A percentile compares a stretch with the other conserved stretches of the same genome.
Evolutionary conservation across 1,139 yeast species (phyloP).

Genomic region (Magnusiomyces ingens): DNA sequence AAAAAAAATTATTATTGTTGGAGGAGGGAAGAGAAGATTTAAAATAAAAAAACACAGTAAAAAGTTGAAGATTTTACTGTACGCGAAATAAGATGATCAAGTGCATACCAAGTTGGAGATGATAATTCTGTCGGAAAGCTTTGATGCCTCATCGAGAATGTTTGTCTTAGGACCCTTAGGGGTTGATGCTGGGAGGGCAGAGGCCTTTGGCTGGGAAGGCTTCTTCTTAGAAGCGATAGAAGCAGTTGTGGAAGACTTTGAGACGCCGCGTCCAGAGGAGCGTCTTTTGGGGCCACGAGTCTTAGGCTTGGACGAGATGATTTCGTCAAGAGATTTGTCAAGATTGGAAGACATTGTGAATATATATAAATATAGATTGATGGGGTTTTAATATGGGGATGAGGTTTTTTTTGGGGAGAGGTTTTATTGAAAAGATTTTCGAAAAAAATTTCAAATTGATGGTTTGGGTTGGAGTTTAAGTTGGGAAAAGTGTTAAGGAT

Average conservation of each 20-base stretch:
- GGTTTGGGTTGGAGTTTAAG: neutral
- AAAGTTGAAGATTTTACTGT: neutral
- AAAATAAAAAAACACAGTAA: constrained; percentile 2
- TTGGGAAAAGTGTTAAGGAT: neutral
- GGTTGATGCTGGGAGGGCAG: constrained; percentile 8
- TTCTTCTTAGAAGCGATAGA: constrained; percentile 24
- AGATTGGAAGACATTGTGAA: constrained; percentile 54
- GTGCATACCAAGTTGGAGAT: constrained; percentile 34
- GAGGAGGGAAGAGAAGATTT: no score
- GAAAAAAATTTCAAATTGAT: neutral
- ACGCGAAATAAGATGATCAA: neutral
- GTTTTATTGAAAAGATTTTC: neutral
- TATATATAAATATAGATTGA: no score
- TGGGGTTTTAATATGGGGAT: no score
- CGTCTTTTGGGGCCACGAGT: constrained; percentile 17
- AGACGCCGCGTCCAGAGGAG: constrained; percentile 23
- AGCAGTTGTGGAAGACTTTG: constrained; percentile 32
- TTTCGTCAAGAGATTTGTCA: constrained; percentile 94
- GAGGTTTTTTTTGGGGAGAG: no score
- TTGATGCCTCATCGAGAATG: constrained; percentile 24
- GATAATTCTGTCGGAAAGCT: constrained; percentile 30
- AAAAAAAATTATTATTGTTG: no score
- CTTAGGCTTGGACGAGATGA: constrained; percentile 62
- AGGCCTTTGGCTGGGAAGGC: constrained; percentile 17
- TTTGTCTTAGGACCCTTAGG: constrained; percentile 20